Base-by-base conservation (phyloP, 164 flowering plant genomes). In the Magnolia sinica region DNA sequence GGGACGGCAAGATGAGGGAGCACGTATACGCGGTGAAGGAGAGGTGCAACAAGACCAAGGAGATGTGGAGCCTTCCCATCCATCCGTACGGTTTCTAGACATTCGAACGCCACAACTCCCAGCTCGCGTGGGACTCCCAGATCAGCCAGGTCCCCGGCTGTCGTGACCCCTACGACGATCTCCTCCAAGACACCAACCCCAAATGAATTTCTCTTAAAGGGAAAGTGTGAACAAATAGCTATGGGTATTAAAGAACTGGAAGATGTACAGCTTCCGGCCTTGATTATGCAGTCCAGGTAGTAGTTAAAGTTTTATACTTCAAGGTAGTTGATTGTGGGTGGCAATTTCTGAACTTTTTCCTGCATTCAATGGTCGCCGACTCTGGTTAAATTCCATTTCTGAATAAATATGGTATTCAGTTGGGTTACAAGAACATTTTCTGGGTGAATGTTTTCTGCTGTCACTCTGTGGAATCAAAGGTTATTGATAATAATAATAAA, bases 41-140 rank as follows among this genome's bases (percentile, higher is more conserved):
- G 18, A 77, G 81, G 19, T 92, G 98, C 84, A 65, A 83, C 64
- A 95, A 90, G 90, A 89, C 96, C 19, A 93, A 92, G 87, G 98
- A 95, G 85, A 93, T 91, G 92, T 92, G 98, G 98, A 85, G 85
- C 77, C 83, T 83, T 22, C 98, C 98, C 9, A 73, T 92, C 10
- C 93, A 98, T 22, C 98, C 98, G 7, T 93, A 95, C 75, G 98
- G 98, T 1, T 95, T 93, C 87, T 95, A 98, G 98, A 95, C 98
- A 1, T 92, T 95, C 71, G 98, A 93, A 72, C 91, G 94, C 74
- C 97, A 93, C 84, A 95, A 95, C 75, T 76, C 96, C 10, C 97
- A 92, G 87, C 88, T 92, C 49, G 74, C 80, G 2, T 84, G 91
- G 91, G 98, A 94, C 84, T 87, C 97, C 51, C 92, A 92, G 87